These are phyloP conservation scores for Chaetomiaceae sp. DNA, from an alignment of 2,329 filamentous ascomycete genomes.

Conservation along the genomic window DNA sequence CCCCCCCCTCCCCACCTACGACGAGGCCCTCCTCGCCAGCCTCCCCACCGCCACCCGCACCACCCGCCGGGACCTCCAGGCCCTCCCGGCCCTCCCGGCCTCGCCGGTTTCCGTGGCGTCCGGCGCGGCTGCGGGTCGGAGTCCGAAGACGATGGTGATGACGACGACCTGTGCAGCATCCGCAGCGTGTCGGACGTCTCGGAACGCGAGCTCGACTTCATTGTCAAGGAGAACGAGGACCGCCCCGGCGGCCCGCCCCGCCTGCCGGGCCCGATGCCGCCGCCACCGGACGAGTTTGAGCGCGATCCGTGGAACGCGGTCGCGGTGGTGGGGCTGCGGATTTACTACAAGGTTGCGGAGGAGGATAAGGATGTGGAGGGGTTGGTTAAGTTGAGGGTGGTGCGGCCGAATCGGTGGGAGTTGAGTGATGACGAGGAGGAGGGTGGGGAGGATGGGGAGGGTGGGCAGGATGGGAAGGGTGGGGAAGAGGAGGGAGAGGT, in stretches of 20 bases:
- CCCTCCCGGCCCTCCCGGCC: background rate
- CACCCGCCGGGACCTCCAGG: background rate
- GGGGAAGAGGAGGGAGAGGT: too few relatives aligned
- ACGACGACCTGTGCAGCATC: conserved; percentile 15
- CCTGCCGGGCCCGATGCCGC: background rate
- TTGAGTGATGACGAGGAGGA: conserved; percentile 31
- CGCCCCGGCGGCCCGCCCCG: background rate
- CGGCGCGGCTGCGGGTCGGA: background rate
- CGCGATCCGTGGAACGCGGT: conserved; percentile 57
- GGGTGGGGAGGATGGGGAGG: conserved; percentile 21
- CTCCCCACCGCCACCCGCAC: background rate
- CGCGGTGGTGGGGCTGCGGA: conserved; percentile 52
- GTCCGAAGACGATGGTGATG: background rate
- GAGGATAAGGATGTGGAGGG: conserved; percentile 8
- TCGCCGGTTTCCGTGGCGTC: too few relatives aligned
- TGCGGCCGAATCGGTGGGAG: conserved; percentile 23
- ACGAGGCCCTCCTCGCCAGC: too few relatives aligned
- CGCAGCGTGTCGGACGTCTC: conserved; percentile 26
- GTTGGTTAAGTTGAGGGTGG: conserved; percentile 26
- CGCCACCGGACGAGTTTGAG: conserved; percentile 35
- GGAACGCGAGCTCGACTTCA: conserved; percentile 27
- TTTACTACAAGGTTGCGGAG: conserved; percentile 44
- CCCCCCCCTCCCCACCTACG: too few relatives aligned
- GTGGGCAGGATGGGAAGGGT: conserved; percentile 6
- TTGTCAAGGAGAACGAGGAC: conserved; percentile 16